phyloP scores from a whole-genome alignment of 2,329 filamentous ascomycete genomes.

The Samsoniella hepiali region DNA sequence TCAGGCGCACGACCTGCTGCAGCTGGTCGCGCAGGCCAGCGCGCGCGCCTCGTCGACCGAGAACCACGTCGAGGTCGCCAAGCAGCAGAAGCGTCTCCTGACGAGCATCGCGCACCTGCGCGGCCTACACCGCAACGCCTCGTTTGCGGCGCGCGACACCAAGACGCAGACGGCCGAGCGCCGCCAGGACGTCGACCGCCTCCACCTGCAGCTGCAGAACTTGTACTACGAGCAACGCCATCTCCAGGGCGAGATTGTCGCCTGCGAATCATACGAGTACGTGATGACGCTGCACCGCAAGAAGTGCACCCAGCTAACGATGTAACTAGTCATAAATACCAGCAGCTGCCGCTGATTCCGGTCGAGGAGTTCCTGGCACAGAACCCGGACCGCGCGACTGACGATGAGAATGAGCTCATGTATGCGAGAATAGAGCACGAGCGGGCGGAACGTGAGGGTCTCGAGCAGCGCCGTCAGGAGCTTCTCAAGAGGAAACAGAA shows the following conservation, averaged over 20 bases:
- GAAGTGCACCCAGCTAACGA: constrained; percentile 13
- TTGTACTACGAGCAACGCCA: constrained; percentile 94
- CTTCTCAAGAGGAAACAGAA: constrained; percentile 64
- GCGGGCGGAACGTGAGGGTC: constrained; percentile 73
- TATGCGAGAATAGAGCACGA: constrained; percentile 89
- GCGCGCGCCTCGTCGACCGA: constrained; percentile 41
- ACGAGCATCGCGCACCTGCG: constrained; percentile 78
- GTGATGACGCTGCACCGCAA: constrained; percentile 33
- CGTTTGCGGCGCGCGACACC: constrained; percentile 77
- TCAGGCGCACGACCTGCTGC: constrained; percentile 66
- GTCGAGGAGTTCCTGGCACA: constrained; percentile 75
- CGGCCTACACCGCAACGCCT: constrained; percentile 76
- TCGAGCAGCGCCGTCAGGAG: constrained; percentile 81
- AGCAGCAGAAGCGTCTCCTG: constrained; percentile 75
- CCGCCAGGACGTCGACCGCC: constrained; percentile 82
- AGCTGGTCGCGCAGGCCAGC: constrained; percentile 47
- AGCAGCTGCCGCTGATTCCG: constrained; percentile 78
- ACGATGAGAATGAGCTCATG: constrained; percentile 79
- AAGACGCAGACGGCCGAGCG: constrained; percentile 84
- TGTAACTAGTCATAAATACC: constrained; percentile 75
- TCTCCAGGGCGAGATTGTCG: constrained; percentile 81
- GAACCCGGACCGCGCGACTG: constrained; percentile 70
- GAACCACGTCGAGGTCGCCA: constrained; percentile 59
- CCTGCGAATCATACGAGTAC: constrained; percentile 89
- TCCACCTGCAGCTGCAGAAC: constrained; percentile 93